Percentiles rank a stretch among this genome's conserved stretches.
Evolutionary conservation across 1,139 yeast genomes (phyloP).

Genomic region (Meyerozyma smithsonii): DNA sequence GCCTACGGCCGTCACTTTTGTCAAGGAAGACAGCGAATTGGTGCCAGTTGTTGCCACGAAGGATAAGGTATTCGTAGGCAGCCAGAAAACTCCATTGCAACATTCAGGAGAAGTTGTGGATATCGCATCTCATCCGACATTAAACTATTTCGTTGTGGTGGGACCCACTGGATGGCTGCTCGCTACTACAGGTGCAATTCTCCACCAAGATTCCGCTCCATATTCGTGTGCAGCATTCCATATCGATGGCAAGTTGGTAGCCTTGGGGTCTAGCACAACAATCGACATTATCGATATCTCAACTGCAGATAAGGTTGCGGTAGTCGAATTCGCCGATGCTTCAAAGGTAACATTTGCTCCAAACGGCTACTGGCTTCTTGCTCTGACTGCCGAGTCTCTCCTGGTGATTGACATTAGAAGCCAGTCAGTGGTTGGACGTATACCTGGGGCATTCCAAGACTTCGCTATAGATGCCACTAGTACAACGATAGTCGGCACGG

Average conservation of each 20-base stretch:
- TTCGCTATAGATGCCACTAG: not conserved
- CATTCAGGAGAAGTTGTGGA: slow-evolving; percentile 14
- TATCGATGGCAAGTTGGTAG: slow-evolving; percentile 62
- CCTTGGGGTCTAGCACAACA: slow-evolving; percentile 36
- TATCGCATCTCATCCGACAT: slow-evolving; percentile 31
- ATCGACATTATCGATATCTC: slow-evolving; percentile 42
- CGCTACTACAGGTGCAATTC: not conserved
- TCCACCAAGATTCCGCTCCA: not conserved
- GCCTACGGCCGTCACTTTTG: not conserved
- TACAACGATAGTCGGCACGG: not conserved
- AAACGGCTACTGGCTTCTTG: slow-evolving; percentile 65
- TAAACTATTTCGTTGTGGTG: slow-evolving; percentile 24
- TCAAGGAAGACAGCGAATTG: not conserved
- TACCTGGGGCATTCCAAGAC: not conserved
- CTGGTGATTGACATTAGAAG: not conserved
- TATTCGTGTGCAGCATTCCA: slow-evolving; percentile 29
- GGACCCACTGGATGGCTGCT: slow-evolving; percentile 28
- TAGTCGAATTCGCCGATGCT: slow-evolving; percentile 27
- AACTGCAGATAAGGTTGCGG: slow-evolving; percentile 34
- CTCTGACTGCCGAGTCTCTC: not conserved
- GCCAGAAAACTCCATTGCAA: slow-evolving; percentile 8
- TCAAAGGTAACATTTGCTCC: slow-evolving; percentile 48
- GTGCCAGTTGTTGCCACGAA: not conserved
- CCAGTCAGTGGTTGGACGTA: not conserved
- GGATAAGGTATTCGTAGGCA: not conserved